A percentile compares a stretch with the other conserved stretches of the same genome.
phyloP scores from a whole-genome alignment of 148 eudicot genomes.

The Rhododendron vialii region DNA sequence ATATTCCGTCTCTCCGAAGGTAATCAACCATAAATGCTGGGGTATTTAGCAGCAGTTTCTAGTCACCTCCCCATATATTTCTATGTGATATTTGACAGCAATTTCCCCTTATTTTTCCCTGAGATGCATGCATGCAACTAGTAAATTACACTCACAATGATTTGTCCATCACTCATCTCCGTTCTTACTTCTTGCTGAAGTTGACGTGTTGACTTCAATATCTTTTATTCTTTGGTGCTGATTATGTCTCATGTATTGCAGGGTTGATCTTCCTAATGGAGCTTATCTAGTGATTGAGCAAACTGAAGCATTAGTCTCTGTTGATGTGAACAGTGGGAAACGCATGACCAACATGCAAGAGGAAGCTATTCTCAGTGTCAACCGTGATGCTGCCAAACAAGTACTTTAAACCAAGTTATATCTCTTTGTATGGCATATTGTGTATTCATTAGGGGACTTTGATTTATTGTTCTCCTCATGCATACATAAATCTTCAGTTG shows the following conservation, averaged over 20 bases:
- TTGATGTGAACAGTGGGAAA: constrained; percentile 95
- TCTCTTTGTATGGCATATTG: neutral
- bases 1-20: neutral
- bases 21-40: neutral
- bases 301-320: constrained; percentile 93
- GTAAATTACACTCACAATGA: neutral
- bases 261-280: constrained; percentile 83
- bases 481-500: neutral
- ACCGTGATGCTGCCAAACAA: constrained; percentile 94
- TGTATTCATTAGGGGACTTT: neutral
- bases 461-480: neutral
- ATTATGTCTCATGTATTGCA: constrained; percentile 22
- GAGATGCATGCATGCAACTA: neutral
- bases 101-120: neutral
- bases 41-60: neutral
- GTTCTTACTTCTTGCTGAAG: neutral
- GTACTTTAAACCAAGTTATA: constrained; percentile 30
- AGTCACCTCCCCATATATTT: neutral
- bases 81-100: neutral
- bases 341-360: constrained; percentile 59
- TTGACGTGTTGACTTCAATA: neutral
- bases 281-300: constrained; percentile 94
- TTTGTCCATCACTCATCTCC: neutral
- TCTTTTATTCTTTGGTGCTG: constrained; percentile 16
- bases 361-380: constrained; percentile 86